Conservation (phyloP, 345 rosid species). For the Rhizophora apiculata region DNA sequence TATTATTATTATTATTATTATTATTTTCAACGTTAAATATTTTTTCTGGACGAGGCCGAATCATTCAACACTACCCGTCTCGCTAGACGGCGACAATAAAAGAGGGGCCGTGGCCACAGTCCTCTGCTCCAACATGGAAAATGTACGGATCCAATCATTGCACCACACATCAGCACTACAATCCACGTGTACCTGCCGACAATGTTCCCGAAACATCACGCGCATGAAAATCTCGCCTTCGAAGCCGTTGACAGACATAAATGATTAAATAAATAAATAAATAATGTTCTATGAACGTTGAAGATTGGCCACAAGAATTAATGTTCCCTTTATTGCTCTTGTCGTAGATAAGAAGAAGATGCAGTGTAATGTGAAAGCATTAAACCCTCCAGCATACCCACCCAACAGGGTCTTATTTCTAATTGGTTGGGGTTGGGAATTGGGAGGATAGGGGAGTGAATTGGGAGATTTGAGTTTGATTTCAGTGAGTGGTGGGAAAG, state of each 20-base stretch:
- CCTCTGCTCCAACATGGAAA: not conserved
- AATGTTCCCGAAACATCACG: slow-evolving; percentile 32
- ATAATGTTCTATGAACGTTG: slow-evolving; percentile 25
- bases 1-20: not conserved
- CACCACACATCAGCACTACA: not conserved
- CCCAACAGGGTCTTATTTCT: not conserved
- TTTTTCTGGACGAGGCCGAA: no score
- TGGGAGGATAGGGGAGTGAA: not conserved
- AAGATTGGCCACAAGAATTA: slow-evolving; percentile 20
- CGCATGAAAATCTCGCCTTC: slow-evolving; percentile 37
- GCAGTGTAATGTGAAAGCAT: not conserved
- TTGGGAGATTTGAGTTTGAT: slow-evolving; percentile 5
- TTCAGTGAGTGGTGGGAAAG: not conserved
- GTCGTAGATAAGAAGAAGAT: slow-evolving; percentile 14
- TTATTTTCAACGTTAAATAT: no score
- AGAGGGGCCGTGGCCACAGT: no score
- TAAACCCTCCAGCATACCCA: not conserved
- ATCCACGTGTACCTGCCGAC: slow-evolving; percentile 38
- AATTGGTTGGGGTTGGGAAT: not conserved
- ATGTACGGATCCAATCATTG: not conserved
- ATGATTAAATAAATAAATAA: no score
- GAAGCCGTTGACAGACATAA: slow-evolving; percentile 21
- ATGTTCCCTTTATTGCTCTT: slow-evolving; percentile 31
- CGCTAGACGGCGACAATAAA: no score
- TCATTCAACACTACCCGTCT: no score